Percentiles rank a stretch among this genome's conserved stretches.
Evolutionary conservation across 108 stramenopile species (phyloP).

Genomic region (Cyclostephanos tholiformis): DNA sequence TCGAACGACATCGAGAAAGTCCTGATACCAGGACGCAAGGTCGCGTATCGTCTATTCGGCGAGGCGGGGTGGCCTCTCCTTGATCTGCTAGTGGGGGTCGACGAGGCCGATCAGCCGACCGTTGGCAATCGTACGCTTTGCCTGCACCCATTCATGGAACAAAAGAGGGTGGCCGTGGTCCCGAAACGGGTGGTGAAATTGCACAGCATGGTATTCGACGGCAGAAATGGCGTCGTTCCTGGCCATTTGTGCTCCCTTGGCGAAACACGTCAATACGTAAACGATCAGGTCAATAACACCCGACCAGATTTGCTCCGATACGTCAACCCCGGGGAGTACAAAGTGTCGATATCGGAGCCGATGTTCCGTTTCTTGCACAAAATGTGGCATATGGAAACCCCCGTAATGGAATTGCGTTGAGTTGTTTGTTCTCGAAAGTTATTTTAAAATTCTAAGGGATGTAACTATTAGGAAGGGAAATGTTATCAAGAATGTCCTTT

Average conservation of each 20-base stretch:
- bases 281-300: conserved; percentile 60
- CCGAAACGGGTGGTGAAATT: conserved; percentile 76
- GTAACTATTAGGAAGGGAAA: no score
- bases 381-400: conserved; percentile 87
- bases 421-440: not conserved
- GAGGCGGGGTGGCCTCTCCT: conserved; percentile 72
- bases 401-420: conserved; percentile 69
- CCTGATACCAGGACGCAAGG: conserved; percentile 83
- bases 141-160: conserved; percentile 90
- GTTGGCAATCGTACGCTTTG: conserved; percentile 74
- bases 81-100: conserved; percentile 78
- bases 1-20: conserved; percentile 90
- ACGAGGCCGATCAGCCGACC: conserved; percentile 66
- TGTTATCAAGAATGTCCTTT: no score
- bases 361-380: conserved; percentile 86
- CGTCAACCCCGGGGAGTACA: conserved; percentile 89
- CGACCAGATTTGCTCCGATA: conserved; percentile 82
- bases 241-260: conserved; percentile 19
- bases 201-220: conserved; percentile 88
- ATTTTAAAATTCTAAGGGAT: no score
- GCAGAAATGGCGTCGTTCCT: conserved; percentile 47
- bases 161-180: conserved; percentile 82
- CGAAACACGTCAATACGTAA: conserved; percentile 54
- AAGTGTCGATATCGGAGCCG: conserved; percentile 78
- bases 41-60: conserved; percentile 90